Evolutionary conservation across 192 early-diverging fungal genomes (phyloP).

Genomic region (Backusella circina): DNA sequence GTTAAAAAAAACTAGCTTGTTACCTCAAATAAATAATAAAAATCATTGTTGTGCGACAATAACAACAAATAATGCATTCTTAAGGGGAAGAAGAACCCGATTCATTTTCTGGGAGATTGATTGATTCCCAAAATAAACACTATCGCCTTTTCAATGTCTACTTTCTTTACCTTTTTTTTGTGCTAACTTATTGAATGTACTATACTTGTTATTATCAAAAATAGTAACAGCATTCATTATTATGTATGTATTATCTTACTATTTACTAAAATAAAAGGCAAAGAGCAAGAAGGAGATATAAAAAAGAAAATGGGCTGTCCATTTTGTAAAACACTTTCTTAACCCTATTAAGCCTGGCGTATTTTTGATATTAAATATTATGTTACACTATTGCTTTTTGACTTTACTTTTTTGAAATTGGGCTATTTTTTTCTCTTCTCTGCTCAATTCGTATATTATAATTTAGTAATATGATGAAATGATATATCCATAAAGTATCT

Average conservation of each 20-base stretch:
- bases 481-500: not conserved
- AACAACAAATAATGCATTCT: not conserved
- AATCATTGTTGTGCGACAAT: not conserved
- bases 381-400: not conserved
- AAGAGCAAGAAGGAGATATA: not conserved
- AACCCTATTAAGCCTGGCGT: not conserved
- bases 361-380: not conserved
- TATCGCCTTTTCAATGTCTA: not conserved
- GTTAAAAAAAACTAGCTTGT: not conserved
- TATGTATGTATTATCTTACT: not conserved
- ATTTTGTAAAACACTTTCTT: not conserved
- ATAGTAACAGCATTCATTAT: not conserved
- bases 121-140: not conserved
- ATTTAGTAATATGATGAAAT: not conserved
- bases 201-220: not conserved
- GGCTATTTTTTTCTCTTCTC: not conserved
- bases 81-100: not conserved
- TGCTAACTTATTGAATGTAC: not conserved
- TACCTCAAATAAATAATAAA: slow-evolving; percentile 3
- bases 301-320: not conserved
- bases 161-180: not conserved
- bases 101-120: not conserved
- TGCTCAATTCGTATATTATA: not conserved
- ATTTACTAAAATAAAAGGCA: not conserved
- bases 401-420: not conserved